Conservation (phyloP, 345 rosid species). For the Firmiana major region DNA sequence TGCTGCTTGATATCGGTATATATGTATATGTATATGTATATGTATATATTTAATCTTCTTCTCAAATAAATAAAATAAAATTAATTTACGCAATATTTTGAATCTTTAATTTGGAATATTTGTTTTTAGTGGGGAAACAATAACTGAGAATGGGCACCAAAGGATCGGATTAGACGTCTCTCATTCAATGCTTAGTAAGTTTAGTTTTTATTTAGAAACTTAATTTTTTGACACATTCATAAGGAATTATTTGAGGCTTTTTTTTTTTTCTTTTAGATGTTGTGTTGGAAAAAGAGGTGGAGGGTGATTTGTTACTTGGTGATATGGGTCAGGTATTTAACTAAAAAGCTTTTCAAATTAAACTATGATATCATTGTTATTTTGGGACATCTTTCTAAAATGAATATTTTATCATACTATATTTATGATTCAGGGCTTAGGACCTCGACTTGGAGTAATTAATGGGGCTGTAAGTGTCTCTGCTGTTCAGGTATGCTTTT, state of each 20-base stretch:
- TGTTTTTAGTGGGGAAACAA: constrained; percentile 67
- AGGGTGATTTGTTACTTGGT: constrained; percentile 85
- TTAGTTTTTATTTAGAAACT: background rate
- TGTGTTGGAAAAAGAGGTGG: constrained; percentile 82
- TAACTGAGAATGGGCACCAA: constrained; percentile 72
- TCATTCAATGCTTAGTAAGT: background rate
- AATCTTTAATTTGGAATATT: background rate
- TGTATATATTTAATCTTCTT: constrained; percentile 15
- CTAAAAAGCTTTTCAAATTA: background rate
- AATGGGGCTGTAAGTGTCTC: constrained; percentile 97
- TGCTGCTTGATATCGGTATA: constrained; percentile 84
- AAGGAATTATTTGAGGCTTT: background rate
- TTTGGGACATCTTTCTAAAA: too few relatives aligned
- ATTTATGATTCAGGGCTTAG: constrained; percentile 61
- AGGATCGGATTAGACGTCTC: constrained; percentile 46
- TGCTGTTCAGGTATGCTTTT: constrained; percentile 69
- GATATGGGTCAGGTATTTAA: constrained; percentile 93
- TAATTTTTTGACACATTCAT: background rate
- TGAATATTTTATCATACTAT: background rate
- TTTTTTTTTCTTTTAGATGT: constrained; percentile 37
- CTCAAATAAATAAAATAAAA: background rate
- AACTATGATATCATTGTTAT: background rate
- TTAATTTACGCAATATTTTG: background rate
- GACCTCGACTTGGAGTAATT: constrained; percentile 72
- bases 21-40: too few relatives aligned